These are phyloP conservation scores for Alternaria novae-zelandiae DNA, from an alignment of 2,329 filamentous ascomycete genomes.

Conservation along the genomic window DNA sequence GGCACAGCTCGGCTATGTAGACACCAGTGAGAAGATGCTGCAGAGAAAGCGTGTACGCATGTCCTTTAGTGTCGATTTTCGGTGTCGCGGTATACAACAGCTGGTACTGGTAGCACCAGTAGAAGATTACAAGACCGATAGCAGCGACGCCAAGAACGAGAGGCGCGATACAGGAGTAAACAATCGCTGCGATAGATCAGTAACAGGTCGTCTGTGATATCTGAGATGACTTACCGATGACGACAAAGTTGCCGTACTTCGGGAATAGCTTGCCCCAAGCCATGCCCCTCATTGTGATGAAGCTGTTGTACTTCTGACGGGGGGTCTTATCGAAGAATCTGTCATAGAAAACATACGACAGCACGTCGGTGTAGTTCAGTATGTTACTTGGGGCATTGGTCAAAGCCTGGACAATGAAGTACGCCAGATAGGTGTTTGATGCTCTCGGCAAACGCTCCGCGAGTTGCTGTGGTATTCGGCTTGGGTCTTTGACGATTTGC, in stretches of 20 bases:
- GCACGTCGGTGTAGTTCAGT: constrained; percentile 74
- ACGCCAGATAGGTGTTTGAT: constrained; percentile 94
- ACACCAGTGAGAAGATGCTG: constrained; percentile 85
- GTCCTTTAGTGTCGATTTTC: constrained; percentile 83
- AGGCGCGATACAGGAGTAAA: constrained; percentile 86
- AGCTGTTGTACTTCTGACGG: constrained; percentile 48
- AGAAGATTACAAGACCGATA: constrained; percentile 79
- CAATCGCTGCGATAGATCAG: constrained; percentile 65
- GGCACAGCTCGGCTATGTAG: constrained; percentile 81
- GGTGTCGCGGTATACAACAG: constrained; percentile 85
- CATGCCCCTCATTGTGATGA: constrained; percentile 41
- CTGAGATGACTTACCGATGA: constrained; percentile 43
- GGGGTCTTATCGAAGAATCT: constrained; percentile 79
- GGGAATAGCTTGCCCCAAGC: constrained; percentile 51
- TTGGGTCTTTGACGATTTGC: constrained; percentile 68
- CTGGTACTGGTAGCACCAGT: constrained; percentile 89
- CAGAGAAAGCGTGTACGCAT: constrained; percentile 85
- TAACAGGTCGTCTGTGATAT: background rate
- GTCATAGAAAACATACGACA: constrained; percentile 76
- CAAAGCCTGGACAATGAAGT: constrained; percentile 91
- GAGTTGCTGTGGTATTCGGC: constrained; percentile 67
- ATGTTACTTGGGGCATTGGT: constrained; percentile 77
- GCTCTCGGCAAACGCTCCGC: constrained; percentile 78
- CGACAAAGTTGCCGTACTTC: constrained; percentile 50
- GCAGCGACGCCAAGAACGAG: constrained; percentile 83